Evolutionary conservation across 371 early-diverging fungal genomes (phyloP).

Genomic region (Mucor racemosus): DNA sequence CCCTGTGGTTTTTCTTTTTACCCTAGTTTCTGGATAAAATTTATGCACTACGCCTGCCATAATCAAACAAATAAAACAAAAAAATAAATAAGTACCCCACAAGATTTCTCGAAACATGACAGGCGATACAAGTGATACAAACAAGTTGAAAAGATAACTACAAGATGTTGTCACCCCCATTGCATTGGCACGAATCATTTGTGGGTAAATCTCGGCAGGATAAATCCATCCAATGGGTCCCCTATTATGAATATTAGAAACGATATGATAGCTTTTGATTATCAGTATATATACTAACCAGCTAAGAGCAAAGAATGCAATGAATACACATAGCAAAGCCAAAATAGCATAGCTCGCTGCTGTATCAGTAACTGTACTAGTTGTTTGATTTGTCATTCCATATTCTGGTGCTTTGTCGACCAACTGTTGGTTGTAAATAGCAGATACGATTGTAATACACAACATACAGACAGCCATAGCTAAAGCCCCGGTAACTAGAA

Average conservation of each 20-base stretch:
- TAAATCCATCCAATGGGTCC: conserved; percentile 93
- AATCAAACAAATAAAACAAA: conserved; percentile 59
- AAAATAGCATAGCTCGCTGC: conserved; percentile 54
- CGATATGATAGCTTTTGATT: not conserved
- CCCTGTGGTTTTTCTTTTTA: conserved; percentile 15
- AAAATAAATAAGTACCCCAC: conserved; percentile 68
- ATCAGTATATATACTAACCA: conserved; percentile 40
- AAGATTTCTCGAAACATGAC: conserved; percentile 58
- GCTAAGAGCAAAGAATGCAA: conserved; percentile 75
- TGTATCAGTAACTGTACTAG: not conserved
- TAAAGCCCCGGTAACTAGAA: conserved; percentile 54
- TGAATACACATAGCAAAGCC: conserved; percentile 66
- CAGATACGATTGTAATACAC: conserved; percentile 52
- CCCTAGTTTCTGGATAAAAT: conserved; percentile 80
- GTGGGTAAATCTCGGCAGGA: conserved; percentile 65
- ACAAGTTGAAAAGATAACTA: conserved; percentile 83
- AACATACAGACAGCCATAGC: conserved; percentile 46
- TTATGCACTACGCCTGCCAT: conserved; percentile 64
- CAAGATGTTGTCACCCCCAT: conserved; percentile 82
- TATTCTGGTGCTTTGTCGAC: not conserved
- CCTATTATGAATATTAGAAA: conserved; percentile 29
- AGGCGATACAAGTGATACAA: conserved; percentile 65
- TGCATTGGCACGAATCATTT: conserved; percentile 77
- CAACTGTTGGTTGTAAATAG: conserved; percentile 35
- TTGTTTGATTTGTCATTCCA: conserved; percentile 47